Evolutionary conservation across 2,329 filamentous ascomycete genomes (phyloP), one percentile per base, ranked within the genome.

Genomic region (Aspergillus ochraceus): DNA sequence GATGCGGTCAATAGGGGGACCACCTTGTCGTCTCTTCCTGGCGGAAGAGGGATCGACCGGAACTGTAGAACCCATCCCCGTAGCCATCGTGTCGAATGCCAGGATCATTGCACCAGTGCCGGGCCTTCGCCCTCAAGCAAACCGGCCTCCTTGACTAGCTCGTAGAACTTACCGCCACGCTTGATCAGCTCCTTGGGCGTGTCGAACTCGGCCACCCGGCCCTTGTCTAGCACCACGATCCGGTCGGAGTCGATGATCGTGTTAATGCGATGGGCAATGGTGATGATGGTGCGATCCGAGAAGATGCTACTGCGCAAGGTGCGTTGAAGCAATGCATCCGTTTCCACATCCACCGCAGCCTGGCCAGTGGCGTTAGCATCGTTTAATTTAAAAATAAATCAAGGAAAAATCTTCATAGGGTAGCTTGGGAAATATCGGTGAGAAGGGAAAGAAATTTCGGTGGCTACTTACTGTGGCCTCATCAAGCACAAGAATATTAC

Each of bases 231-330:
- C 53, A 99, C 95, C 39, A 99, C 88, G 63, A 99, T 95, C 54
- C 93, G 87, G 79, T 99, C 94, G 62, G 84, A 87, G 70, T 89
- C 87, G 14, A 99, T 84, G 70, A 99, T 98, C 11, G 95, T 99
- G 80, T 98, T 98, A 80, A 99, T 96, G 57, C 95, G 89, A 80
- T 99, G 95, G 26, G 95, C 95, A 70, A 99, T 97, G 1, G 95
- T 99, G 76, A 99, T 96, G 76, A 99, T 98, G 42, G 95, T 99
- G 56, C 92, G 88, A 77, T 97, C 92, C 62, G 88, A 84, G 79
- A 99, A 99, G 74, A 87, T 83, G 68, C 77, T 84, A 71, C 83
- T 86, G 58, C 86, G 82, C 52, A 89, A 74, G 20, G 86, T 88
- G 39, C 83, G 82, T 74, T 89, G 87, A 58, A 88, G 78, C 77